Percentiles rank a stretch among this genome's conserved stretches.
Evolutionary conservation across 768 basidiomycete genomes (phyloP).

Genomic region (Lactifluus volemus): DNA sequence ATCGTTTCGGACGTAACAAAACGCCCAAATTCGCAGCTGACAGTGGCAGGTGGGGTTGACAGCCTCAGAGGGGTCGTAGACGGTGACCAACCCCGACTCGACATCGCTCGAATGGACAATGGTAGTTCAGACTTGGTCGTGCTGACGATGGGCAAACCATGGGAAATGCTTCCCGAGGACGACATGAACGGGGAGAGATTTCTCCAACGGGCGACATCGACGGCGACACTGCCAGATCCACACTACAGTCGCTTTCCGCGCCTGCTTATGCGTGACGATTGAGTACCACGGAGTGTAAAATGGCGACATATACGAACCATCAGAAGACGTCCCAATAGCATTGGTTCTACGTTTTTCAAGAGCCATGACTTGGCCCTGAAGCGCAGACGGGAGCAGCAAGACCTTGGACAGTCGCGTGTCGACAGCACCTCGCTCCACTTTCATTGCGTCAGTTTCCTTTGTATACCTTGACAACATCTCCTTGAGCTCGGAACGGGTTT

Average conservation of each 20-base stretch:
- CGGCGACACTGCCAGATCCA: not conserved
- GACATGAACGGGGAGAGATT: too few species aligned
- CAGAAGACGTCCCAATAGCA: not conserved
- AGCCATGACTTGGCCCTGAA: not conserved
- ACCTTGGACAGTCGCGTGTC: not conserved
- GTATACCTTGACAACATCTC: not conserved
- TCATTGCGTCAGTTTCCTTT: not conserved
- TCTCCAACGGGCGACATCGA: too few species aligned
- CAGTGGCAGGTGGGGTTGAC: too few species aligned
- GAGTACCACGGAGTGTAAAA: not conserved
- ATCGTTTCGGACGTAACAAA: too few species aligned
- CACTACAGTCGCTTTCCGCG: not conserved
- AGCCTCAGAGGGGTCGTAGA: too few species aligned
- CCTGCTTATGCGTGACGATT: not conserved
- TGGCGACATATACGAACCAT: not conserved
- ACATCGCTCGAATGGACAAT: too few species aligned
- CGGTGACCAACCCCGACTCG: too few species aligned
- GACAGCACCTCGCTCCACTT: not conserved
- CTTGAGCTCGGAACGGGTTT: not conserved
- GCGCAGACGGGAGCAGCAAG: not conserved
- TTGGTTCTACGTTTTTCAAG: not conserved
- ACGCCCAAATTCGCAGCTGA: too few species aligned
- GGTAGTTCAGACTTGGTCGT: not conserved
- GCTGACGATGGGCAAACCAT: not conserved
- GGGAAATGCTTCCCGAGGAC: not conserved